Percentiles rank a stretch among this genome's conserved stretches.
These are phyloP conservation scores for Teunomyces tritomae DNA, from an alignment of 805 yeast genomes.

Conservation along the genomic window DNA sequence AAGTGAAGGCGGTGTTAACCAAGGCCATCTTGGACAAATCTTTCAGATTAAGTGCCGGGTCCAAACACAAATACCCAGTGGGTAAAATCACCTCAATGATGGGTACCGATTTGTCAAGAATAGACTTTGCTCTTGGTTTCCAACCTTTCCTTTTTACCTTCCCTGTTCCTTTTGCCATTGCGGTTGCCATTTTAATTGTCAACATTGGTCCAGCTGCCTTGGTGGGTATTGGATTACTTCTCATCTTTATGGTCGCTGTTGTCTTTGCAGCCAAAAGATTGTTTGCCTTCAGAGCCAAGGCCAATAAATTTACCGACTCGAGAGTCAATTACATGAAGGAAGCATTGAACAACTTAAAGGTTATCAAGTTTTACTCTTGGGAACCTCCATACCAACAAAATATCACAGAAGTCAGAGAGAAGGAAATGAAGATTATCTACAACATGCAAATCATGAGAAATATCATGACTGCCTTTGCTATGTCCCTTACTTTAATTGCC, in stretches of 20 bases:
- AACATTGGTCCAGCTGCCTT: slow-evolving; percentile 24
- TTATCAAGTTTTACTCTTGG: slow-evolving; percentile 90
- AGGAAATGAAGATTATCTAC: slow-evolving; percentile 62
- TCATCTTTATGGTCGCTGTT: slow-evolving; percentile 36
- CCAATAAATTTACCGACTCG: slow-evolving; percentile 65
- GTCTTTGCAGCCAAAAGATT: slow-evolving; percentile 49
- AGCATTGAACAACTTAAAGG: slow-evolving; percentile 70
- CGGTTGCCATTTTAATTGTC: slow-evolving; percentile 21
- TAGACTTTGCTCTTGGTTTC: slow-evolving; percentile 27
- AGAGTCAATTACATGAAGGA: slow-evolving; percentile 79
- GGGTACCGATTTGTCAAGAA: slow-evolving; percentile 27
- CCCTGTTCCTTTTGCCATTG: slow-evolving; percentile 23
- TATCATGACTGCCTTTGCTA: slow-evolving; percentile 58
- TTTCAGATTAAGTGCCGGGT: slow-evolving; percentile 17
- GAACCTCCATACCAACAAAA: slow-evolving; percentile 69
- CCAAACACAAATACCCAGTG: slow-evolving; percentile 20
- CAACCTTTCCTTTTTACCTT: slow-evolving; percentile 23
- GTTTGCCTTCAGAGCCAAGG: slow-evolving; percentile 53
- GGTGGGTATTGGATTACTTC: slow-evolving; percentile 24
- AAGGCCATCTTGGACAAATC: slow-evolving; percentile 23
- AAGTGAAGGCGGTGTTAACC: slow-evolving; percentile 24
- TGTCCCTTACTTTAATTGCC: slow-evolving; percentile 65
- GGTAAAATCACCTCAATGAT: slow-evolving; percentile 27
- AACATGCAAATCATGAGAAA: slow-evolving; percentile 66
- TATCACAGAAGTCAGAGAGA: slow-evolving; percentile 52